A percentile compares a stretch with the other conserved stretches of the same genome.
phyloP scores from a whole-genome alignment of 2,329 filamentous ascomycete genomes.

The Botrytis medusae region DNA sequence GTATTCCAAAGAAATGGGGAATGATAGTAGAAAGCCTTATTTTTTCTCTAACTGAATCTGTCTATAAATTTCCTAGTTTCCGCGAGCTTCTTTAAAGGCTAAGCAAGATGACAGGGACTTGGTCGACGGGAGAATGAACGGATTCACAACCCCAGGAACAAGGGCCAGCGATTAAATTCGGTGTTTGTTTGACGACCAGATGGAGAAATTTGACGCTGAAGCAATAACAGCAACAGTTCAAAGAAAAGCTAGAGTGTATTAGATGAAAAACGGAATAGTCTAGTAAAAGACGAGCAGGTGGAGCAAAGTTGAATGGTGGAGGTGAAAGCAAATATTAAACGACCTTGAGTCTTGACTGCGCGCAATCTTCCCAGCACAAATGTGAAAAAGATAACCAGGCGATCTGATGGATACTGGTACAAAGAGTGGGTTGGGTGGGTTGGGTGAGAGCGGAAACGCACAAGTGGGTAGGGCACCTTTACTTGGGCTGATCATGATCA shows the following conservation, averaged over 20 bases:
- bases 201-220: constrained; percentile 1
- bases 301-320: constrained; percentile 13
- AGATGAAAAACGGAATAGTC: not conserved
- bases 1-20: not conserved
- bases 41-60: not conserved
- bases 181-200: not conserved
- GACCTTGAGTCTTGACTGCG: not conserved
- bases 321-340: not conserved
- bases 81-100: not conserved
- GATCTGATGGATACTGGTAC: not conserved
- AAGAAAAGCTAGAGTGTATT: not conserved
- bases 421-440: not conserved
- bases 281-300: not conserved
- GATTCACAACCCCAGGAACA: not conserved
- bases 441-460: constrained; percentile 1
- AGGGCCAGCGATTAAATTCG: constrained; percentile 17
- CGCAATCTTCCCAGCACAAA: constrained; percentile 9
- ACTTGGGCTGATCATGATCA: constrained; percentile 9
- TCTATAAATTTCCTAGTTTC: constrained; percentile 2
- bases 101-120: not conserved
- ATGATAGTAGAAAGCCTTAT: not conserved
- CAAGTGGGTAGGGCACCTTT: not conserved
- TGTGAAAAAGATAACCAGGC: not conserved
- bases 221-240: not conserved
- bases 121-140: not conserved